Conservation (phyloP, 108 stramenopile species). For the Skeletonema menzelii region DNA sequence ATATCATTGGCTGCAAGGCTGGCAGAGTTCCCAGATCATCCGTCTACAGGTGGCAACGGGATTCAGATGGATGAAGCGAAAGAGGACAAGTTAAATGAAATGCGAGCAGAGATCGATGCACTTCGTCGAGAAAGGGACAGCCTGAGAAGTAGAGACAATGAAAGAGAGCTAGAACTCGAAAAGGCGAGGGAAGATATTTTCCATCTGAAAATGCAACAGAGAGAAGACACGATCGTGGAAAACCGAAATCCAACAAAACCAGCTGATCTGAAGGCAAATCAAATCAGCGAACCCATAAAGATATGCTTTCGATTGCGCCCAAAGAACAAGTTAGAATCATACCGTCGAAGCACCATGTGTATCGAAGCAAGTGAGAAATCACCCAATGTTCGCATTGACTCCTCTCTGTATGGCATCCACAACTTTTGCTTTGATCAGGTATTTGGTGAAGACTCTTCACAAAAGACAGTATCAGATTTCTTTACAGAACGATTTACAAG, state of each 20-base stretch:
- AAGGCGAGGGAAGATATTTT: constrained; percentile 9
- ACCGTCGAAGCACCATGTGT: constrained; percentile 9
- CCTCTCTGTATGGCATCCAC: background rate
- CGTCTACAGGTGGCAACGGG: background rate
- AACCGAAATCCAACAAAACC: background rate
- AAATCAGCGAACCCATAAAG: background rate
- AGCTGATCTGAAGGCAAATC: background rate
- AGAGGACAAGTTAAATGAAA: background rate
- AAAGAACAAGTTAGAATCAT: constrained; percentile 2
- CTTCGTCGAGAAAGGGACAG: constrained; percentile 13
- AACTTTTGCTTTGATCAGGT: constrained; percentile 13
- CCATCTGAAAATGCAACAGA: background rate
- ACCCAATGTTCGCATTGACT: constrained; percentile 1
- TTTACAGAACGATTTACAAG: constrained; percentile 5
- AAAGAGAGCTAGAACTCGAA: constrained; percentile 9
- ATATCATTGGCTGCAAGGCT: background rate
- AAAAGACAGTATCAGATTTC: constrained; percentile 3
- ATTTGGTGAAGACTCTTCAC: constrained; percentile 8
- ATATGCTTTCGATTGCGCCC: constrained; percentile 16
- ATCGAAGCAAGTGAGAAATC: constrained; percentile 10
- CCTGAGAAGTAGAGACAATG: constrained; percentile 3
- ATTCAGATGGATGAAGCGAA: background rate
- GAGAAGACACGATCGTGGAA: background rate
- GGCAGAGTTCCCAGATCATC: background rate
- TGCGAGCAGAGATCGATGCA: constrained; percentile 8